Conservation (phyloP, 23 red algal species). For the Gracilaria vermiculophylla region DNA sequence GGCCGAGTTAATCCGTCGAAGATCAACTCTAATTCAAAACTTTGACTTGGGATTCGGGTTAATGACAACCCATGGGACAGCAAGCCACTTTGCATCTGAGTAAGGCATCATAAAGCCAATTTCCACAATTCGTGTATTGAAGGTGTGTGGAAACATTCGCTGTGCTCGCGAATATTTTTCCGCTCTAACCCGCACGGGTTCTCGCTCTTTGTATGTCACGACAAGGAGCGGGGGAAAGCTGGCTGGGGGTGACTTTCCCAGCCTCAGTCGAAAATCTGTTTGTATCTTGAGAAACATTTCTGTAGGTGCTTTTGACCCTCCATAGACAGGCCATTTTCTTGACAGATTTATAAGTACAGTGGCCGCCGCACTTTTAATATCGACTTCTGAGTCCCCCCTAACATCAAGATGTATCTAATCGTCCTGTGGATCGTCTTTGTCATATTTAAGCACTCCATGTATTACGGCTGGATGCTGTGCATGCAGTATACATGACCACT, state of each 20-base stretch:
- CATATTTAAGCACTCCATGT: no score
- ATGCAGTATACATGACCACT: neutral
- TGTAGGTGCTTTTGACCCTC: neutral
- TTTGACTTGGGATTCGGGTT: slow-evolving; percentile 3
- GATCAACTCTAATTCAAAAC: slow-evolving; percentile 18
- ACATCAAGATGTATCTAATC: neutral
- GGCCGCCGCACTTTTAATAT: neutral
- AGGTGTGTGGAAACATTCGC: neutral
- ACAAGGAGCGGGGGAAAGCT: neutral
- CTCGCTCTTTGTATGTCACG: neutral
- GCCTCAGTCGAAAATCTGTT: neutral
- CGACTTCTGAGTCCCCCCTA: neutral
- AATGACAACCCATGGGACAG: slow-evolving; percentile 19
- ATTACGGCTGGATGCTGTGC: neutral
- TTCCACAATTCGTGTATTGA: neutral
- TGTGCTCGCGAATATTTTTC: slow-evolving; percentile 1
- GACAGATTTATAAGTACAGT: neutral
- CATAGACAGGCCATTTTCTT: neutral
- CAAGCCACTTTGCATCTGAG: slow-evolving; percentile 20
- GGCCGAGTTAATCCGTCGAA: slow-evolving; percentile 1
- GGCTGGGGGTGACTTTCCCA: neutral
- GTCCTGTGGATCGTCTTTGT: neutral
- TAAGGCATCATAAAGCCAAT: slow-evolving; percentile 5
- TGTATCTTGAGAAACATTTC: neutral
- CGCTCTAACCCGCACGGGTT: slow-evolving; percentile 20